These are phyloP conservation scores for Caryopteris hybrid DNA, from an alignment of 305 asterid genomes.

Conservation along the genomic window DNA sequence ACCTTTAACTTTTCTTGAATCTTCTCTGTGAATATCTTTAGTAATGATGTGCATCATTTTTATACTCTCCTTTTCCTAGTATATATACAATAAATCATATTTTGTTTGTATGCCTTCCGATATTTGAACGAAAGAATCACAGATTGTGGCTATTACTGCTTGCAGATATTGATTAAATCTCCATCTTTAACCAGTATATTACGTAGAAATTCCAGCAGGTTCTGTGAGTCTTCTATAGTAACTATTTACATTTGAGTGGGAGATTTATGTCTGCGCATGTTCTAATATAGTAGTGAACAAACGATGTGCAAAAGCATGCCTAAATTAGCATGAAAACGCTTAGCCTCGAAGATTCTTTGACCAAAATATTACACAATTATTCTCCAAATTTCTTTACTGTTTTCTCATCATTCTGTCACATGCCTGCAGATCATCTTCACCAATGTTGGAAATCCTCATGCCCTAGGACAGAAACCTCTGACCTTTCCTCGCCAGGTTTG, in stretches of 20 bases:
- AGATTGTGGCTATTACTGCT: neutral
- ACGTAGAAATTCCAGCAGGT: neutral
- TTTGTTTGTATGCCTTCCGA: neutral
- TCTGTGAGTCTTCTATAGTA: neutral
- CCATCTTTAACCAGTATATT: neutral
- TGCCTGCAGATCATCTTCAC: slow-evolving; percentile 80
- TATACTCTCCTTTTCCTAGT: too few species aligned
- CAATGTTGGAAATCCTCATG: slow-evolving; percentile 96
- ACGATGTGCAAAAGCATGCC: too few species aligned
- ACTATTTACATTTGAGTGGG: neutral
- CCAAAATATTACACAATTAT: neutral
- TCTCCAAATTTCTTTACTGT: neutral
- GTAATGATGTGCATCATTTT: too few species aligned
- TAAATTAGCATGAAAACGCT: too few species aligned
- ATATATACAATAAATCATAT: too few species aligned
- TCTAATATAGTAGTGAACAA: neutral
- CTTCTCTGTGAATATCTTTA: too few species aligned
- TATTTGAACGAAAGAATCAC: neutral
- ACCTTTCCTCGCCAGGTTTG: slow-evolving; percentile 92
- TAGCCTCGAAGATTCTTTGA: too few species aligned
- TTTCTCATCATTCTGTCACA: neutral
- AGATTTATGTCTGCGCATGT: neutral
- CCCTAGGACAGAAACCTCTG: slow-evolving; percentile 91
- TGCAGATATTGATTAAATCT: neutral
- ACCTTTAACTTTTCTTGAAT: neutral